Evolutionary conservation across 306 rosid genomes (phyloP).

Genomic region (Rosa lucieae): DNA sequence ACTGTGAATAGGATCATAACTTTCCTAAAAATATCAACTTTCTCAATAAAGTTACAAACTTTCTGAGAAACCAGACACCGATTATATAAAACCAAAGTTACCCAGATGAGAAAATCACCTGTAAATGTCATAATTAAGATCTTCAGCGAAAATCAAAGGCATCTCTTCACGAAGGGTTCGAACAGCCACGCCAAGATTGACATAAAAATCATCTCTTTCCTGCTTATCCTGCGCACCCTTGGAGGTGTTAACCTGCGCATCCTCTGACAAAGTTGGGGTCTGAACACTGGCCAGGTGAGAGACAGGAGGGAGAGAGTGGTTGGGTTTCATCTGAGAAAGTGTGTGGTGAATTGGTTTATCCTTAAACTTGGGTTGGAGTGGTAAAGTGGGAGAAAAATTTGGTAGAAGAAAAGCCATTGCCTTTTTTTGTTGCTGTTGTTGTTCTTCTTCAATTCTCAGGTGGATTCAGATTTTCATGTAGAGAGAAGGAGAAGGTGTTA

Average conservation of each 20-base stretch:
- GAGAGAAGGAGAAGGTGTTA: not conserved
- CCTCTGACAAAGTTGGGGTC: conserved; percentile 40
- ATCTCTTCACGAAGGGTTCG: conserved; percentile 88
- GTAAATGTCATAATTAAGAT: conserved; percentile 88
- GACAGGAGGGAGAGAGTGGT: conserved; percentile 27
- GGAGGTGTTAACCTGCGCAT: conserved; percentile 53
- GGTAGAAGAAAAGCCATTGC: conserved; percentile 84
- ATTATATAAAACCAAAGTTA: not conserved
- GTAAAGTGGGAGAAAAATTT: conserved; percentile 55
- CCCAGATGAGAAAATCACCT: conserved; percentile 48
- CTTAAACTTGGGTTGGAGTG: conserved; percentile 54
- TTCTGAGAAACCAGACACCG: conserved; percentile 17
- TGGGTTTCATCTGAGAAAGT: conserved; percentile 41
- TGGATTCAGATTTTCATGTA: conserved; percentile 30
- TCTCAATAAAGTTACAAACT: not conserved
- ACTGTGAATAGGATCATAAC: not conserved
- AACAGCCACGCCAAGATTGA: conserved; percentile 88
- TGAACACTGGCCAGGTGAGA: conserved; percentile 43
- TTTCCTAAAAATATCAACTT: not conserved
- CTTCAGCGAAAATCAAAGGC: conserved; percentile 70
- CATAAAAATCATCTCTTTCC: conserved; percentile 68
- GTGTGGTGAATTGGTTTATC: conserved; percentile 52
- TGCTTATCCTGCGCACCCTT: conserved; percentile 44
- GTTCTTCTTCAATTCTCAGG: conserved; percentile 9
- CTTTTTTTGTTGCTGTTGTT: not conserved